Base-by-base conservation (phyloP, 2,329 filamentous ascomycete genomes). In the Scedosporium dehoogii region DNA sequence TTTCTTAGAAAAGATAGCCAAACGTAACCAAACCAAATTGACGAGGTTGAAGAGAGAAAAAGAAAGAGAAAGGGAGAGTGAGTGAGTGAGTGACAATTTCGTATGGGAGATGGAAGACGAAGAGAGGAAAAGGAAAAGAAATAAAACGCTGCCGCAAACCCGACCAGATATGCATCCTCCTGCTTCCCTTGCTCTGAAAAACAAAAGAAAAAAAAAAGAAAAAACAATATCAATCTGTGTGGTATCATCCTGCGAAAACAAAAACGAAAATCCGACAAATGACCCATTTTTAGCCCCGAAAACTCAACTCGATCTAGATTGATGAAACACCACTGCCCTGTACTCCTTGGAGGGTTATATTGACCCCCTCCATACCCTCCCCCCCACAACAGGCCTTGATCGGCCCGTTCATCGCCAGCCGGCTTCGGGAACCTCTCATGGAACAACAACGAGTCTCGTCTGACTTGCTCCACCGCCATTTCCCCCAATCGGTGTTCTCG, bases 41-140 rank as follows among this genome's bases (percentile, higher is more conserved):
- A 14, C 16, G n/a, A 62, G 18, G 59, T 59, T 14, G 62, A 48
- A 60, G 51, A 48, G 23, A 33, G 53, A 21, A 38, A 25, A 21
- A 58, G 38, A 18, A 29, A 41, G n/a, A 29, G 55, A 14, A 25
- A 64, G 25, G n/a, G 42, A 60, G 29, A 46, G n/a, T n/a, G n/a
- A n/a, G n/a, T n/a, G 16, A 12, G 33, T 38, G 33, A 38, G 33
- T 12, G 33, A 38, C 33, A 38, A 38, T 38, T 38, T 38, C 10
- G 16, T 16, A 18, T 46, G 38, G 38, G 48, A 18, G 4, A 29
- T 38, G 51, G 23, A 6, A 25, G 23, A 55, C 2, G 12, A 23
- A 29, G 12, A 14, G 21, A 23, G 12, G 2, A 25, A 55, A 55
- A 25, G 6, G 48, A 63, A 60, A 65, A 63, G 38, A 14, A 61